Evolutionary conservation across 2,329 filamentous ascomycete species (phyloP).

Genomic region (Fusarium penzigii): DNA sequence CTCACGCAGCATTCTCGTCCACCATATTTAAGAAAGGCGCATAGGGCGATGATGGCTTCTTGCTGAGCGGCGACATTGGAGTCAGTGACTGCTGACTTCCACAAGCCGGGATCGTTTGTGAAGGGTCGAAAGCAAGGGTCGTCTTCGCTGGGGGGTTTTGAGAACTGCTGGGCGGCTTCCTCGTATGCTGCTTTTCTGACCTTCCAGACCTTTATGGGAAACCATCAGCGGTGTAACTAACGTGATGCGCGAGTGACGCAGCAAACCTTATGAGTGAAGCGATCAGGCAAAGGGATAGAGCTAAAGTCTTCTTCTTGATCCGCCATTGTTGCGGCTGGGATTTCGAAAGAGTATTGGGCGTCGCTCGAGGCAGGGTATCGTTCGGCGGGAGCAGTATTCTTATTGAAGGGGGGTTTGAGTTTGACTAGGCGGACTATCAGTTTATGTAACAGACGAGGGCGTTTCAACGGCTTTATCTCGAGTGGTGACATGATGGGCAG

Average conservation of each 20-base stretch:
- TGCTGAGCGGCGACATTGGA: slow-evolving; percentile 97
- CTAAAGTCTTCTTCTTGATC: slow-evolving; percentile 83
- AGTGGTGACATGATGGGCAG: neutral
- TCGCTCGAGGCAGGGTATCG: slow-evolving; percentile 23
- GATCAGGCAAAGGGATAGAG: slow-evolving; percentile 74
- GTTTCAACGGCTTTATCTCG: slow-evolving; percentile 27
- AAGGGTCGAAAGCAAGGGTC: slow-evolving; percentile 88
- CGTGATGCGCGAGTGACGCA: neutral
- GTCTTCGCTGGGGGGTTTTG: slow-evolving; percentile 78
- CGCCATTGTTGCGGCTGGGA: slow-evolving; percentile 59
- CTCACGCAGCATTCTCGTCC: slow-evolving; percentile 76
- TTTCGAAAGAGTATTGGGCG: slow-evolving; percentile 15
- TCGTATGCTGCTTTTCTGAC: slow-evolving; percentile 94
- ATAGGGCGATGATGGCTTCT: slow-evolving; percentile 84
- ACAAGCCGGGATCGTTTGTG: slow-evolving; percentile 77
- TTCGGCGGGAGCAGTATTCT: slow-evolving; percentile 16
- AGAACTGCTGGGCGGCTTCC: slow-evolving; percentile 85
- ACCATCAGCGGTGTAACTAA: neutral
- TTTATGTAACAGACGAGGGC: slow-evolving; percentile 28
- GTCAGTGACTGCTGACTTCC: slow-evolving; percentile 91
- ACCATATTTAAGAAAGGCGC: slow-evolving; percentile 89
- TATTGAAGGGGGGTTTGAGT: slow-evolving; percentile 22
- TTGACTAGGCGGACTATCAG: slow-evolving; percentile 35
- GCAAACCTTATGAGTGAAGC: slow-evolving; percentile 78
- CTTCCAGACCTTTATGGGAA: slow-evolving; percentile 67